Conservation (phyloP, 768 basidiomycete genomes). For the Tulasnella sp. region DNA sequence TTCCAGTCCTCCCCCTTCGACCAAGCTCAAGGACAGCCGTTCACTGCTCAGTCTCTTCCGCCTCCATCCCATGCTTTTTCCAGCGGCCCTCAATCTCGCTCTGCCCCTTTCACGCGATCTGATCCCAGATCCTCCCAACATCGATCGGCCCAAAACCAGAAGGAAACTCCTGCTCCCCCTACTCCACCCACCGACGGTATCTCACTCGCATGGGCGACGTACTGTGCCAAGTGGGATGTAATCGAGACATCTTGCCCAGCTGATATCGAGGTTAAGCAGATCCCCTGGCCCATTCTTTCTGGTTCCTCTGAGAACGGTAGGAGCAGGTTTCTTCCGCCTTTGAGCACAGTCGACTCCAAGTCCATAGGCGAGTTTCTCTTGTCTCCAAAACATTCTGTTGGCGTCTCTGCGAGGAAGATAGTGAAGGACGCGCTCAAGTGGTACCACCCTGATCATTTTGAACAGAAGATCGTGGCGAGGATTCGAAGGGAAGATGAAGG, state of each 20-base stretch:
- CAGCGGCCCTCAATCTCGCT: neutral
- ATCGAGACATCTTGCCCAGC: neutral
- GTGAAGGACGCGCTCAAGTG: neutral
- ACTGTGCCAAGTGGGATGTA: neutral
- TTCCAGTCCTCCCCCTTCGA: neutral
- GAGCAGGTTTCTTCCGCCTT: neutral
- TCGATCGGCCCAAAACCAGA: neutral
- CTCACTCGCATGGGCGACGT: neutral
- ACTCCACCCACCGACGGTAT: neutral
- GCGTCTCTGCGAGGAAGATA: neutral
- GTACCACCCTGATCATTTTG: neutral
- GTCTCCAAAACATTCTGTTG: neutral
- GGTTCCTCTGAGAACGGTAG: neutral
- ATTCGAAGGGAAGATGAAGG: neutral
- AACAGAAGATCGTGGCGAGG: neutral
- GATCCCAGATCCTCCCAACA: neutral
- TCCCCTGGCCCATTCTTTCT: neutral
- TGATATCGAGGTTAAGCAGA: neutral
- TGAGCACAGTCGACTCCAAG: neutral
- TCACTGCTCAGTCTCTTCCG: neutral
- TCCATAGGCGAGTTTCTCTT: neutral
- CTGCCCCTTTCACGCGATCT: neutral
- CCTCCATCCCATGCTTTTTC: neutral
- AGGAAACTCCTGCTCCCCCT: neutral
- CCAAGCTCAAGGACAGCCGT: neutral